Evolutionary conservation across 2,329 filamentous ascomycete species (phyloP).

Genomic region (Exophiala viscosa): DNA sequence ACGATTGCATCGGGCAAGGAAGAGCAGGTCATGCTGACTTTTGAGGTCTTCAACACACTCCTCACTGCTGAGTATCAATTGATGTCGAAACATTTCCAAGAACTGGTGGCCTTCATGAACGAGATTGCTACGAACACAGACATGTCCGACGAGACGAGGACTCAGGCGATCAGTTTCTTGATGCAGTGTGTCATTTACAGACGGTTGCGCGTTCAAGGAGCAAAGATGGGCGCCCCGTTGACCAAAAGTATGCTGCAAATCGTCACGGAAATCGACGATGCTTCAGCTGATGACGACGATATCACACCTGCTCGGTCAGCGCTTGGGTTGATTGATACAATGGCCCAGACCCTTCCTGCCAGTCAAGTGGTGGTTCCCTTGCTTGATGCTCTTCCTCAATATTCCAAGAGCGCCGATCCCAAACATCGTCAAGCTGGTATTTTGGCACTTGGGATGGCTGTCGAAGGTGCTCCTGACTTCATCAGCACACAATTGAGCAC

Average conservation of each 20-base stretch:
- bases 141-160: conserved; percentile 77
- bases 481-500: conserved; percentile 86
- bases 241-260: conserved; percentile 86
- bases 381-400: conserved; percentile 77
- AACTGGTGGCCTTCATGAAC: conserved; percentile 91
- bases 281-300: conserved; percentile 69
- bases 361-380: conserved; percentile 92
- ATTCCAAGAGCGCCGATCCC: conserved; percentile 69
- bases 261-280: conserved; percentile 71
- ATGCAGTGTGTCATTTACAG: conserved; percentile 89
- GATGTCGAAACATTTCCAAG: conserved; percentile 78
- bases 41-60: conserved; percentile 95
- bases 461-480: conserved; percentile 96
- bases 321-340: conserved; percentile 80
- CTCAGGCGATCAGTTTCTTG: conserved; percentile 88
- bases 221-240: conserved; percentile 81
- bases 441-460: conserved; percentile 85
- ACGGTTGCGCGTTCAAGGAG: conserved; percentile 90
- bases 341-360: conserved; percentile 82
- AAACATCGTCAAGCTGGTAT: conserved; percentile 86
- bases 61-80: conserved; percentile 84
- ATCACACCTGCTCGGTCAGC: conserved; percentile 81
- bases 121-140: conserved; percentile 73
- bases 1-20: conserved; percentile 77
- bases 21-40: conserved; percentile 82